These are phyloP conservation scores for Decorospora gaudefroyi DNA, from an alignment of 2,329 filamentous ascomycete species.

Conservation along the genomic window DNA sequence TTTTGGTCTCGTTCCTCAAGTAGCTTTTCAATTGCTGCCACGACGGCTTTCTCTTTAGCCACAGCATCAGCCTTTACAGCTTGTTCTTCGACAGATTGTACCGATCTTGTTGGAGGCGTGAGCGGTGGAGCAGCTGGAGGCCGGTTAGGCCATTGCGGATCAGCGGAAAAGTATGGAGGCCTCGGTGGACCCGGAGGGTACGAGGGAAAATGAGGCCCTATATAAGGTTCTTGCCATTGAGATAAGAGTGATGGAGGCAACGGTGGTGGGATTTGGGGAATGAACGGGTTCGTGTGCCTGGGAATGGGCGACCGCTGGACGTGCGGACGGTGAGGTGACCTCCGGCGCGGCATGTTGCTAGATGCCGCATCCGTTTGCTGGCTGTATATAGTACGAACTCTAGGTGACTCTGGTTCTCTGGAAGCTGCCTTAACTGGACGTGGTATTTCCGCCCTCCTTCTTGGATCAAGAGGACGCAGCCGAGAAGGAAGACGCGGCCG, in stretches of 20 bases:
- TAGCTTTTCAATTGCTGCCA: neutral
- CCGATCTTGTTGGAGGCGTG: neutral
- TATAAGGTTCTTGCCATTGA: neutral
- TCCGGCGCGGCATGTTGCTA: too few species aligned
- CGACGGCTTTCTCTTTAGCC: neutral
- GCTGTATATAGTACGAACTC: neutral
- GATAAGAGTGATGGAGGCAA: neutral
- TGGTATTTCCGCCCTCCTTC: neutral
- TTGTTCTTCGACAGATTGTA: neutral
- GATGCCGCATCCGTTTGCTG: neutral
- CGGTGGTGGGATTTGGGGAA: too few species aligned
- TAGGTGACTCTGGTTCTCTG: neutral
- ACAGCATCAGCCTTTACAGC: neutral
- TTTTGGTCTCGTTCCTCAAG: neutral
- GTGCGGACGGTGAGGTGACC: too few species aligned
- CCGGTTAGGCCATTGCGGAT: neutral
- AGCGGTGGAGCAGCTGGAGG: neutral
- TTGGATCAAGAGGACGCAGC: neutral
- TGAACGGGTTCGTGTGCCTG: neutral
- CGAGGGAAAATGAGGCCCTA: neutral
- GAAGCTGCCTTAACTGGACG: neutral
- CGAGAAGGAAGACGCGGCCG: too few species aligned
- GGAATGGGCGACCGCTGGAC: too few species aligned
- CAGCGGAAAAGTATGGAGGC: neutral
- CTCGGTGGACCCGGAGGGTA: neutral